A percentile compares a stretch with the other conserved stretches of the same genome.
Conservation (phyloP, 2,329 filamentous ascomycete genomes). For the Sporothrix humicola region DNA sequence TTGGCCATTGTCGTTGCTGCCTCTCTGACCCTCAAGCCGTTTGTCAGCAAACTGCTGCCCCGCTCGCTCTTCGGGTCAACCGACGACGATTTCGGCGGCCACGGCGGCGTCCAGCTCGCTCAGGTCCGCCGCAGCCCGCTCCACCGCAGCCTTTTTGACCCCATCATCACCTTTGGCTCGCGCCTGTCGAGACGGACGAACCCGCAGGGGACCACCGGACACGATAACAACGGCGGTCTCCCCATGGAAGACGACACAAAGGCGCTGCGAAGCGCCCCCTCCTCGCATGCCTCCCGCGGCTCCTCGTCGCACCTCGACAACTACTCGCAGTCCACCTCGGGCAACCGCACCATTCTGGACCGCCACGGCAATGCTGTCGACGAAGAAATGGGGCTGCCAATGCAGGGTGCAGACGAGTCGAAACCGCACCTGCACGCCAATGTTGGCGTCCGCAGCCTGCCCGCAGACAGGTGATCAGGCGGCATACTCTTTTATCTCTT, state of each 20-base stretch:
- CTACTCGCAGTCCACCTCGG: slow-evolving; percentile 4
- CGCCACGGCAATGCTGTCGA: slow-evolving; percentile 3
- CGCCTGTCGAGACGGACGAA: not conserved
- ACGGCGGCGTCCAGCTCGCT: not conserved
- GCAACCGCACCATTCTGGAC: not conserved
- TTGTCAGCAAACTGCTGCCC: slow-evolving; percentile 30
- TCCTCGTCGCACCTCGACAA: slow-evolving; percentile 3
- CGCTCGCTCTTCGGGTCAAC: not conserved
- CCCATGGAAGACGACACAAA: not conserved
- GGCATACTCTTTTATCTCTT: not conserved
- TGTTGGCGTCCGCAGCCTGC: not conserved
- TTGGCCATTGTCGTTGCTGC: slow-evolving; percentile 47
- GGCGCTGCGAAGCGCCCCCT: not conserved
- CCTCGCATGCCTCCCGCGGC: not conserved
- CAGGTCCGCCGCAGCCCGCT: not conserved
- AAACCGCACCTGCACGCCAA: not conserved
- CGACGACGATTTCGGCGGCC: not conserved
- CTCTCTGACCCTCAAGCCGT: slow-evolving; percentile 48
- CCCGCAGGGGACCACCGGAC: too few species aligned
- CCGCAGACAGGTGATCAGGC: not conserved
- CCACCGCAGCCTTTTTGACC: not conserved
- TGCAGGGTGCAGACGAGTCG: not conserved
- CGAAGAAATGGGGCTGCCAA: slow-evolving; percentile 8
- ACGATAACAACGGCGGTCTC: not conserved
- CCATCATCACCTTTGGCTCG: not conserved